A percentile compares a stretch with the other conserved stretches of the same genome.
phyloP scores from a whole-genome alignment of 2,329 filamentous ascomycete species.

The Apiospora aurea region DNA sequence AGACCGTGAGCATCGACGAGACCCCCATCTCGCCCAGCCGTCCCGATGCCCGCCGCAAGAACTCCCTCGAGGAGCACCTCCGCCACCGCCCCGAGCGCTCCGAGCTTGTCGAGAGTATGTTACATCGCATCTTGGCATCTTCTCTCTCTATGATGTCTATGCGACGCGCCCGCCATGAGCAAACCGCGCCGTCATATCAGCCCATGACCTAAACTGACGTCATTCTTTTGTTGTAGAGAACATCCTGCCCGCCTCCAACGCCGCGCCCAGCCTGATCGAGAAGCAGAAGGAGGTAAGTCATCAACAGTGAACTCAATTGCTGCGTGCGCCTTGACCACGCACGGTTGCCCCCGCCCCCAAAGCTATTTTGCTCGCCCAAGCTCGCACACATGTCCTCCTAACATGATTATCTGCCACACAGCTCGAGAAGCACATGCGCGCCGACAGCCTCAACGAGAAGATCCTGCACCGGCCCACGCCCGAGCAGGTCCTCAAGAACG shows the following conservation, averaged over 20 bases:
- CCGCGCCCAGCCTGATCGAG: slow-evolving; percentile 79
- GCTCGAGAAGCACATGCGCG: slow-evolving; percentile 87
- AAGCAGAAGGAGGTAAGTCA: slow-evolving; percentile 73
- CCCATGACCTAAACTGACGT: slow-evolving; percentile 17
- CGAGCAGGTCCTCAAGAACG: slow-evolving; percentile 78
- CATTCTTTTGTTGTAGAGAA: slow-evolving; percentile 64
- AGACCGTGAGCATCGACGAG: slow-evolving; percentile 55
- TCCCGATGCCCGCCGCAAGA: slow-evolving; percentile 59
- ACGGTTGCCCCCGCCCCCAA: neutral
- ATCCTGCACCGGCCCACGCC: slow-evolving; percentile 79
- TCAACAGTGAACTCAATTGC: neutral
- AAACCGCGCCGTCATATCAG: neutral
- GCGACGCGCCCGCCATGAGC: neutral
- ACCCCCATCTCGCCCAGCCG: slow-evolving; percentile 64
- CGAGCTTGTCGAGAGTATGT: slow-evolving; percentile 79
- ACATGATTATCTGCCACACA: slow-evolving; percentile 34
- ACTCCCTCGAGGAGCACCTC: slow-evolving; percentile 77
- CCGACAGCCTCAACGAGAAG: slow-evolving; percentile 86
- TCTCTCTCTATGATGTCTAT: neutral
- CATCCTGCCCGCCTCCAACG: slow-evolving; percentile 81
- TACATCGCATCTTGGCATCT: slow-evolving; percentile 32
- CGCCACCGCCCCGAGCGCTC: slow-evolving; percentile 77
- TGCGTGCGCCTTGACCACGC: neutral
- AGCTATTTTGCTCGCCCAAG: neutral
- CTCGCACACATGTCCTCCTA: too few species aligned